Base-by-base conservation (phyloP, 2,329 filamentous ascomycete species). In the Ophiosphaerella korrae region DNA sequence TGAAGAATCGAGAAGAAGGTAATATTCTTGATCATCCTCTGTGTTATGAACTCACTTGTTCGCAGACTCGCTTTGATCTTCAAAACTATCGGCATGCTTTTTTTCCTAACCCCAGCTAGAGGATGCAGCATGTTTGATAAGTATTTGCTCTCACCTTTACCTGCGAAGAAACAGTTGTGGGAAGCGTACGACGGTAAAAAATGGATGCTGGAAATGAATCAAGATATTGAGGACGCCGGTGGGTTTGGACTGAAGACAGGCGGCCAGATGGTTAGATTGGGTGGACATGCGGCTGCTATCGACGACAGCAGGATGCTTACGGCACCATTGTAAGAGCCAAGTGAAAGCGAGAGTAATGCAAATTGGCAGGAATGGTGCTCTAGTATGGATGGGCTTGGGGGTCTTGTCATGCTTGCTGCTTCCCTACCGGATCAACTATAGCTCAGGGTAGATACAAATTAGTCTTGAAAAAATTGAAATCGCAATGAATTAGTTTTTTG, bases 321-420 rank as follows among this genome's bases (percentile, higher is more conserved):
- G 45, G 38, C 26, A 9, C 26, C 7, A 11, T 11, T 6, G 3
- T 6, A 12, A 51, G 46, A 9, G 37, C 40, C 13, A n/a, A 45
- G 31, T 45, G 48, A 64, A 55, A 36, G 8, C 32, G 38, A 24
- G 9, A 62, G 48, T 18, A 57, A 21, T 42, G 68, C 52, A 21
- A 68, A 62, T 53, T 79, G 76, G 77, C 71, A 76, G 48, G 75
- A 78, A 50, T 79, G 77, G 77, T 78, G 75, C 47, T 66, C 71
- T 5, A 75, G 75, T 3, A 78, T 78, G 73, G 77, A 79, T 71
- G 70, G 70, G 26, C 62, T 80, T 55, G 77, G 77, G 12, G 72
- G 69, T 3, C 64, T 80, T 52, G 66, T 80, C 14, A 75, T 80
- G 74, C 72, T 80, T 62, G 74, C 75, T 64, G 76, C 77, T 62